Conservation (phyloP, 305 asterid species). For the Euphrasia arctica region DNA sequence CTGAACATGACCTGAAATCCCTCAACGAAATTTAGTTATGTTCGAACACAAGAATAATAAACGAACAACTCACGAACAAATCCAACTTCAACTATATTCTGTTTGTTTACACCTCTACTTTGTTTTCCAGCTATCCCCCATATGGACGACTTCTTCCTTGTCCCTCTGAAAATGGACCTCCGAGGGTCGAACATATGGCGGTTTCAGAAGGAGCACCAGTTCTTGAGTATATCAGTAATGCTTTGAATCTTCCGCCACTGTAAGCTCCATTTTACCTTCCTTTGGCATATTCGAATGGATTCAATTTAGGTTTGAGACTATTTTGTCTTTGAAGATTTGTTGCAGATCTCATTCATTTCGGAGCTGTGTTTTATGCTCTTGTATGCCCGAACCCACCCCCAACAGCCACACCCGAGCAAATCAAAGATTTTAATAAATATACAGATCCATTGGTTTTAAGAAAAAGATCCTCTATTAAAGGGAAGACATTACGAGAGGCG, state of each 20-base stretch:
- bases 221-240: conserved; percentile 53
- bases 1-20: too few relatives aligned
- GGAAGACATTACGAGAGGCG: conserved; percentile 83
- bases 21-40: too few relatives aligned
- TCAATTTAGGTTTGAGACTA: conserved; percentile 23
- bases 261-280: conserved; percentile 39
- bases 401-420: conserved; percentile 73
- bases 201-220: conserved; percentile 79
- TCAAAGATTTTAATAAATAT: conserved; percentile 52
- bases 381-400: conserved; percentile 92
- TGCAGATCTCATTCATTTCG: conserved; percentile 90
- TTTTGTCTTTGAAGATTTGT: conserved; percentile 56
- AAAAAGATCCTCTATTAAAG: conserved; percentile 70
- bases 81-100: neutral
- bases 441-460: conserved; percentile 68
- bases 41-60: neutral
- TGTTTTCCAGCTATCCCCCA: conserved; percentile 47
- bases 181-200: conserved; percentile 85
- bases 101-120: neutral
- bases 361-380: conserved; percentile 88
- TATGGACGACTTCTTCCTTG: conserved; percentile 87
- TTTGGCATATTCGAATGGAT: neutral
- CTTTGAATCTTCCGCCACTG: conserved; percentile 76
- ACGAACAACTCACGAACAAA: neutral
- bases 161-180: conserved; percentile 68